Conservation (phyloP, 768 basidiomycete genomes). For the Rubroboletus pulcherrimus region DNA sequence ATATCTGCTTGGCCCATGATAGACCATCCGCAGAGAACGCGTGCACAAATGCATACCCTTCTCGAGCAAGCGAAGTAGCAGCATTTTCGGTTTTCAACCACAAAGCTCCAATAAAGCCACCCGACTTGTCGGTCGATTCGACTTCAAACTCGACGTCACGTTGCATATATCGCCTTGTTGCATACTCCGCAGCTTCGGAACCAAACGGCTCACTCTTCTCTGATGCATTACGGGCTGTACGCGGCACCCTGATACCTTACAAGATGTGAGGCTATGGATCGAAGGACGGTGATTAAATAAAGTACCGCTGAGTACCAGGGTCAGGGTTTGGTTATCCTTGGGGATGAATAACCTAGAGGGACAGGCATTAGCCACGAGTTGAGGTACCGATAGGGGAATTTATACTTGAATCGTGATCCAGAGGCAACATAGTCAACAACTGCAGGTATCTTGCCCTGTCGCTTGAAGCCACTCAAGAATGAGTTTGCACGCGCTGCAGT, state of each 20-base stretch:
- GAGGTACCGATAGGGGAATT: conserved; percentile 3
- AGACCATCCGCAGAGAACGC: conserved; percentile 81
- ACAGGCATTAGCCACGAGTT: neutral
- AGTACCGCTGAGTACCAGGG: conserved; percentile 82
- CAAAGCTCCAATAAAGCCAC: conserved; percentile 90
- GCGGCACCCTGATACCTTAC: conserved; percentile 87
- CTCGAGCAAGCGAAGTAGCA: conserved; percentile 76
- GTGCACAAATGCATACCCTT: conserved; percentile 88
- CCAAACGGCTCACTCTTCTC: conserved; percentile 94
- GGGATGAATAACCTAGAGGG: conserved; percentile 67
- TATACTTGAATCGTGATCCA: conserved; percentile 92
- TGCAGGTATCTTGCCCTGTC: conserved; percentile 76
- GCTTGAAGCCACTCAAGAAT: conserved; percentile 90
- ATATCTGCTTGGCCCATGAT: conserved; percentile 74
- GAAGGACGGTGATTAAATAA: neutral
- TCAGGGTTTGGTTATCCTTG: conserved; percentile 90
- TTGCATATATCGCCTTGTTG: conserved; percentile 82
- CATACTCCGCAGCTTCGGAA: conserved; percentile 74
- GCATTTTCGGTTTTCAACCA: conserved; percentile 84
- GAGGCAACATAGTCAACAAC: conserved; percentile 92
- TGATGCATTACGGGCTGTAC: conserved; percentile 70
- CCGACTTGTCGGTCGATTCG: conserved; percentile 87
- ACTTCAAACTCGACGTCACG: conserved; percentile 93
- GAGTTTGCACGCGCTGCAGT: conserved; percentile 71
- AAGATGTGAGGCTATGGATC: conserved; percentile 4